Evolutionary conservation across 441 rosid species (phyloP).

Genomic region (Adansonia madagascariensis): DNA sequence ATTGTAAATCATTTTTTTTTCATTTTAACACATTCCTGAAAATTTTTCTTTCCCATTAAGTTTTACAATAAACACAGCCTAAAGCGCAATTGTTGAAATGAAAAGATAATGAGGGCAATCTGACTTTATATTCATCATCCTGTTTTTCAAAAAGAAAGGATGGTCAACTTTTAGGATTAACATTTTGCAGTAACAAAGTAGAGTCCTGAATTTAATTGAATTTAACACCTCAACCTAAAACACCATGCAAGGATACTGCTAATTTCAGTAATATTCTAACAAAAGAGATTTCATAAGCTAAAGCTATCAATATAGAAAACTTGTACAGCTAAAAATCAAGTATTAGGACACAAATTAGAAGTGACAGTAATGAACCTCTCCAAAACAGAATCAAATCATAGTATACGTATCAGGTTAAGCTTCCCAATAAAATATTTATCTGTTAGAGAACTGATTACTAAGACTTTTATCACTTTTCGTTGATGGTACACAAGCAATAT

Average conservation of each 20-base stretch:
- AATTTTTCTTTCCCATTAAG: background rate
- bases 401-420: background rate
- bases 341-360: background rate
- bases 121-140: background rate
- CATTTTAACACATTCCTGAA: background rate
- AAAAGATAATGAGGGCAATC: background rate
- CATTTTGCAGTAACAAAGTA: background rate
- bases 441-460: background rate
- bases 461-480: background rate
- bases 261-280: conserved; percentile 2
- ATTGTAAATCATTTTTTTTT: background rate
- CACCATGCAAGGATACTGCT: background rate
- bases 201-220: background rate
- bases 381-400: conserved; percentile 15
- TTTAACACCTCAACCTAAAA: background rate
- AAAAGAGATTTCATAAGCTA: background rate
- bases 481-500: conserved; percentile 15
- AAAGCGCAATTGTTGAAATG: background rate
- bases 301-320: background rate
- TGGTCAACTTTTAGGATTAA: background rate
- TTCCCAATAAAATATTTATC: background rate
- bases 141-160: background rate
- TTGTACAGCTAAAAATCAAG: background rate
- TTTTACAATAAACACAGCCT: background rate
- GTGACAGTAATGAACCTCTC: background rate